Conservation (phyloP, 768 basidiomycete genomes). For the Naganishia vaughanmartiniae region DNA sequence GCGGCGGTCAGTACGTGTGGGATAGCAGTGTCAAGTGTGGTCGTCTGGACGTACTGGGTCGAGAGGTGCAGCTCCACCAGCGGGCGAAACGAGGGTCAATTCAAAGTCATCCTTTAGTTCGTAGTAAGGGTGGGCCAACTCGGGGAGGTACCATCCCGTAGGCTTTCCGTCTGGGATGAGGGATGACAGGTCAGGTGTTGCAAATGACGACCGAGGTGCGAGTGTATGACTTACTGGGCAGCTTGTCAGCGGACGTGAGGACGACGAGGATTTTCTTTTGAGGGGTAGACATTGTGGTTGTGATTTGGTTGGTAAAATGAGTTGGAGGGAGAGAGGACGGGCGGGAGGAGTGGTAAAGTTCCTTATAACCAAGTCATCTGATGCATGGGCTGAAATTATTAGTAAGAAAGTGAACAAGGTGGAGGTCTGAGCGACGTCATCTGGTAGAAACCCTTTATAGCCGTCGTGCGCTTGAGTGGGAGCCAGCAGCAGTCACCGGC, state of each 20-base stretch:
- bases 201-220: not conserved
- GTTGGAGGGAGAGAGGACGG: not conserved
- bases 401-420: not conserved
- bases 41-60: constrained; percentile 54
- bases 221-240: constrained; percentile 28
- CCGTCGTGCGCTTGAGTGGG: not conserved
- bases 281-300: constrained; percentile 26
- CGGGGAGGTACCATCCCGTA: constrained; percentile 70
- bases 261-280: constrained; percentile 31
- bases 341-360: too few relatives aligned
- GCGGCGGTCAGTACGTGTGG: not conserved
- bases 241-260: constrained; percentile 25
- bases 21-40: not conserved
- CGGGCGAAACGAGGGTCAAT: constrained; percentile 64
- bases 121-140: constrained; percentile 72
- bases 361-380: too few relatives aligned
- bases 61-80: constrained; percentile 68
- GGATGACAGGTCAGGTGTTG: not conserved
- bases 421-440: not conserved
- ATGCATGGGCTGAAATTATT: not conserved
- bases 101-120: constrained; percentile 57
- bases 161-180: constrained; percentile 7
- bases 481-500: too few relatives aligned
- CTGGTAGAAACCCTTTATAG: not conserved
- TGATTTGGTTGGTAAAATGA: not conserved